Conservation (phyloP, 2,329 filamentous ascomycete species). For the Xylaria polymorpha region DNA sequence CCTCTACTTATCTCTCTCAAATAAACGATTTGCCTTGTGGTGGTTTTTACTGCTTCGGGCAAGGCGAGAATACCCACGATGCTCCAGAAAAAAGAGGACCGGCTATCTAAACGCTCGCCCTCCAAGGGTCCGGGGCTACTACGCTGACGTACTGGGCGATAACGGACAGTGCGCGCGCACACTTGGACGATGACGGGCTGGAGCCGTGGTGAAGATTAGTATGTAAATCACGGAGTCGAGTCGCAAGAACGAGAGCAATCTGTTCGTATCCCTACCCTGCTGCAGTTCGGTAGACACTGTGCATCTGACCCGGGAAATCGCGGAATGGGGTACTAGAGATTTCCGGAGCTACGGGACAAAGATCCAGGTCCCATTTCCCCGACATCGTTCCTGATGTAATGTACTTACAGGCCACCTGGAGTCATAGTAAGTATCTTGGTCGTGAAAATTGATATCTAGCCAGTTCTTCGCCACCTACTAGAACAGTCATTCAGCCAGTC, state of each 20-base stretch:
- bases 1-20: conserved; percentile 2
- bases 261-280: background rate
- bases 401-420: background rate
- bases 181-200: background rate
- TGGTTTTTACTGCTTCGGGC: conserved; percentile 32
- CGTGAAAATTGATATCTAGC: conserved; percentile 3
- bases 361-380: conserved; percentile 11
- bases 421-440: background rate
- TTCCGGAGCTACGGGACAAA: conserved; percentile 25
- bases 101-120: conserved; percentile 7
- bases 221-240: conserved; percentile 13
- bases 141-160: conserved; percentile 26
- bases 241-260: background rate
- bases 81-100: conserved; percentile 31
- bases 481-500: conserved; percentile 19
- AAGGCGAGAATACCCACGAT: conserved; percentile 32
- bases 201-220: conserved; percentile 1
- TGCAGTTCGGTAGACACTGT: conserved; percentile 21
- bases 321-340: conserved; percentile 24
- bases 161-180: conserved; percentile 36
- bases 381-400: background rate
- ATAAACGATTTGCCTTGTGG: conserved; percentile 17
- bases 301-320: conserved; percentile 32
- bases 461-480: conserved; percentile 17
- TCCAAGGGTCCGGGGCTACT: background rate